Percentiles rank a stretch among this genome's conserved stretches.
These are phyloP conservation scores for Talaromyces sp. DNA, from an alignment of 2,329 filamentous ascomycete species.

Conservation along the genomic window DNA sequence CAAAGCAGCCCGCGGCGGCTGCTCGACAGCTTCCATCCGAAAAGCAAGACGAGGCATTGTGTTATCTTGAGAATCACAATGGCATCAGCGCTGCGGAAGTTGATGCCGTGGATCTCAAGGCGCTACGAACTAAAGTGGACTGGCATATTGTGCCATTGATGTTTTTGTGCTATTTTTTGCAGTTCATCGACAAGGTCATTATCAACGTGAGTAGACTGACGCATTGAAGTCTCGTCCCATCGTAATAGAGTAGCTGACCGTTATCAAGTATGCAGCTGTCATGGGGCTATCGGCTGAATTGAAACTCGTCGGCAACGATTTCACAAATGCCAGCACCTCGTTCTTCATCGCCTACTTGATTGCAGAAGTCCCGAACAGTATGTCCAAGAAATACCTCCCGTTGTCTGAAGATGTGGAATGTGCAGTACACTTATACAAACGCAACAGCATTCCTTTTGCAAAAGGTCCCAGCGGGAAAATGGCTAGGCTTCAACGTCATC, in stretches of 20 bases:
- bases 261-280: constrained; percentile 58
- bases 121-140: constrained; percentile 56
- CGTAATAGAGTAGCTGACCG: constrained; percentile 24
- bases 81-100: constrained; percentile 25
- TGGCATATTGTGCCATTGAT: constrained; percentile 59
- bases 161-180: constrained; percentile 61
- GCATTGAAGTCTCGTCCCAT: background rate
- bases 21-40: constrained; percentile 3
- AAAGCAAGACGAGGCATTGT: constrained; percentile 28
- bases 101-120: constrained; percentile 40
- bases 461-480: constrained; percentile 58
- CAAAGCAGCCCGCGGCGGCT: constrained; percentile 2
- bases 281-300: constrained; percentile 61
- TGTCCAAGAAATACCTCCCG: constrained; percentile 18
- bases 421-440: background rate
- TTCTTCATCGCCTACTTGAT: constrained; percentile 61
- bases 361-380: constrained; percentile 60
- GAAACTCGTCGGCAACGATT: constrained; percentile 57
- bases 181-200: constrained; percentile 63
- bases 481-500: constrained; percentile 57
- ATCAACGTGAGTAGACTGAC: constrained; percentile 50
- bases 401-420: background rate
- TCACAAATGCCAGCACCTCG: constrained; percentile 60
- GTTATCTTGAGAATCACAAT: constrained; percentile 39
- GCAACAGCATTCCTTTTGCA: constrained; percentile 56